Percentiles rank a stretch among this genome's conserved stretches.
Conservation (phyloP, 768 basidiomycete species). For the Neoboletus magnificus region DNA sequence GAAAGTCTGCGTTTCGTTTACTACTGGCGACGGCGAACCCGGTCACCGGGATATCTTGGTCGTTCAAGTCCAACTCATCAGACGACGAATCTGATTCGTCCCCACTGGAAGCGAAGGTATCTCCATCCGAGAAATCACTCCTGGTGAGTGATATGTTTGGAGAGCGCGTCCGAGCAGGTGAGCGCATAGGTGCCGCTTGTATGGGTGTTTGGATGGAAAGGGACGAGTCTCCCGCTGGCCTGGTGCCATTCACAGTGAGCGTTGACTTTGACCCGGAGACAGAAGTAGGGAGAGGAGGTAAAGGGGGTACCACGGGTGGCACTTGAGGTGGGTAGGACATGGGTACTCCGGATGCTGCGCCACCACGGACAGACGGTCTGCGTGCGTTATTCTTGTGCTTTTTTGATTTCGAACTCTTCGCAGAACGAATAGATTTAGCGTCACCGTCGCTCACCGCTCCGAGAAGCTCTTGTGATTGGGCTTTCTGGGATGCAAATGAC, state of each 20-base stretch:
- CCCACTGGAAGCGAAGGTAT: constrained; percentile 23
- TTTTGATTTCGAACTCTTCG: constrained; percentile 25
- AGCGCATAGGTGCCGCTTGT: constrained; percentile 2
- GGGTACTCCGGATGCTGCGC: constrained; percentile 61
- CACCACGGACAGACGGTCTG: constrained; percentile 31
- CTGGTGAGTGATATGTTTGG: constrained; percentile 18
- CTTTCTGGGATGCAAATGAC: constrained; percentile 2
- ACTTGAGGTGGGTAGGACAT: constrained; percentile 59
- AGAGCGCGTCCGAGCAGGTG: constrained; percentile 12
- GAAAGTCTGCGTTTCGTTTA: constrained; percentile 93
- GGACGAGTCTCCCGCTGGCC: constrained; percentile 1
- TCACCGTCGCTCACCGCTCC: constrained; percentile 21
- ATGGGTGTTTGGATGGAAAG: constrained; percentile 2
- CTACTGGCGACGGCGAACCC: constrained; percentile 97
- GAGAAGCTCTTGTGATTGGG: constrained; percentile 19
- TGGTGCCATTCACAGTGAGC: constrained; percentile 14
- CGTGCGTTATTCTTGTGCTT: constrained; percentile 20
- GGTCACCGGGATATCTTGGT: constrained; percentile 83
- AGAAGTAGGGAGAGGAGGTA: constrained; percentile 19
- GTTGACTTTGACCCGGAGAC: constrained; percentile 17
- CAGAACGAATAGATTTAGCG: constrained; percentile 25
- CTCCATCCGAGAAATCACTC: constrained; percentile 31
- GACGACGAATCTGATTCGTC: constrained; percentile 32
- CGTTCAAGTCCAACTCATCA: constrained; percentile 34
- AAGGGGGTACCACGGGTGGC: constrained; percentile 41